Evolutionary conservation across 106 monocot species (phyloP), one percentile per base, ranked within the genome.

Genomic region (Dendrobium chrysotoxum): DNA sequence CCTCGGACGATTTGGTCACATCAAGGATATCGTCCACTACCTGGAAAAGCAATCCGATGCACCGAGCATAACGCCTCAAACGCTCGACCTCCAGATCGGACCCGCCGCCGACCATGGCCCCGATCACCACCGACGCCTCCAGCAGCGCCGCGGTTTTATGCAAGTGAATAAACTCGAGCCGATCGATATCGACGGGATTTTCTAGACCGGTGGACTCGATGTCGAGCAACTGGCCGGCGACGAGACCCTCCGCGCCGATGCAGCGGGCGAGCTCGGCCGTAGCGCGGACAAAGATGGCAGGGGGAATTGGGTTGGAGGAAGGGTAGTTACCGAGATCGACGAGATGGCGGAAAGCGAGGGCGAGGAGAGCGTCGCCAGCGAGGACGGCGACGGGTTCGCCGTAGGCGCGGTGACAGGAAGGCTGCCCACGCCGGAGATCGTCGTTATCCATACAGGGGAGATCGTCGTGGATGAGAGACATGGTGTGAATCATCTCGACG

Each of bases 1-100:
- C 93, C 75, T 91, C 71, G 42, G 93, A 88, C 18, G 89, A 88
- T 73, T 88, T 89, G 28, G 92, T 93, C 23, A 93, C 83, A 41
- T 96, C 95, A 11, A 96, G 84, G 13, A 96, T 93, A 53, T 96
- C 95, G 47, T 96, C 95, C 30, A 96, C 95, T 21, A 96, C 93
- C 80, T 96, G 95, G 65, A 96, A 96, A 79, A 96, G 76, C 77
- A 96, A 40, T 25, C 95, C 93, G 35, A 96, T 86, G 46, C 85
- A 91, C 53, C 84, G 80, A 1, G 95, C 93, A 35, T 89, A 96
- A 25, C 28, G 73, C 54, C 93, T 77, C 82, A 96, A 80, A 65
- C 82, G 70, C 57, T 91, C 91, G 20, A 96, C 75, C 82, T 96
- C 93, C 3, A 40, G 42, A 10, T 96, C 91, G 0, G 85, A 72